These are phyloP conservation scores for Kluyveromyces aestuarii DNA, from an alignment of 805 yeast species.

Conservation along the genomic window DNA sequence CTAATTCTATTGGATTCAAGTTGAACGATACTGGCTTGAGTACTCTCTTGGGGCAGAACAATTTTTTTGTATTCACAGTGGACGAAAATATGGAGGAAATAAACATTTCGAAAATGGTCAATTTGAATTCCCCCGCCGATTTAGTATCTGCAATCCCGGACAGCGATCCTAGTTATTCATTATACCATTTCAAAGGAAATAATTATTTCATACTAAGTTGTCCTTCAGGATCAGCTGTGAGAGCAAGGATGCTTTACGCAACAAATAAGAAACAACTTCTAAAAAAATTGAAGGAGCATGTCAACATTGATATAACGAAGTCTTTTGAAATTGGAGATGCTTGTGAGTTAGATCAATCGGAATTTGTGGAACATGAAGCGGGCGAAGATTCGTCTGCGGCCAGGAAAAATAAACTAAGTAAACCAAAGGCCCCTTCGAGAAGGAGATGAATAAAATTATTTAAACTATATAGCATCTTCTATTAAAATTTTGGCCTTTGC, in stretches of 20 bases:
- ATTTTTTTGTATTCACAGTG: constrained; percentile 42
- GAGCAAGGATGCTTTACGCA: constrained; percentile 89
- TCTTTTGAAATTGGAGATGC: constrained; percentile 66
- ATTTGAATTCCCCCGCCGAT: constrained; percentile 22
- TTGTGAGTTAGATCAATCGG: constrained; percentile 52
- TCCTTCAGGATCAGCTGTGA: constrained; percentile 84
- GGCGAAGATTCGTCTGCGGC: constrained; percentile 7
- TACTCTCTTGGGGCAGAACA: constrained; percentile 24
- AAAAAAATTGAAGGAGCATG: constrained; percentile 35
- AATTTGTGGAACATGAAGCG: constrained; percentile 25
- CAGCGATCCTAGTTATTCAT: constrained; percentile 48
- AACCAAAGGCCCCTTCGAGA: constrained; percentile 68
- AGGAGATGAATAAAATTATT: constrained; percentile 21
- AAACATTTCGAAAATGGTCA: constrained; percentile 25
- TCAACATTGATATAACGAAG: constrained; percentile 34
- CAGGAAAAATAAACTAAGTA: constrained; percentile 35
- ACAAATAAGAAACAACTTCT: constrained; percentile 60
- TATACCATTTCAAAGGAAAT: constrained; percentile 37
- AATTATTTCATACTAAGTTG: constrained; percentile 70
- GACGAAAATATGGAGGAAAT: constrained; percentile 42
- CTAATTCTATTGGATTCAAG: constrained; percentile 16
- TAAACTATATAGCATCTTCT: constrained; percentile 1
- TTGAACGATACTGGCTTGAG: constrained; percentile 13
- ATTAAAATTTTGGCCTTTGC: constrained; percentile 6
- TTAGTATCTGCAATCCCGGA: constrained; percentile 28